These are phyloP conservation scores for Aspergillus piperis DNA, from an alignment of 2,329 filamentous ascomycete species.

Conservation along the genomic window DNA sequence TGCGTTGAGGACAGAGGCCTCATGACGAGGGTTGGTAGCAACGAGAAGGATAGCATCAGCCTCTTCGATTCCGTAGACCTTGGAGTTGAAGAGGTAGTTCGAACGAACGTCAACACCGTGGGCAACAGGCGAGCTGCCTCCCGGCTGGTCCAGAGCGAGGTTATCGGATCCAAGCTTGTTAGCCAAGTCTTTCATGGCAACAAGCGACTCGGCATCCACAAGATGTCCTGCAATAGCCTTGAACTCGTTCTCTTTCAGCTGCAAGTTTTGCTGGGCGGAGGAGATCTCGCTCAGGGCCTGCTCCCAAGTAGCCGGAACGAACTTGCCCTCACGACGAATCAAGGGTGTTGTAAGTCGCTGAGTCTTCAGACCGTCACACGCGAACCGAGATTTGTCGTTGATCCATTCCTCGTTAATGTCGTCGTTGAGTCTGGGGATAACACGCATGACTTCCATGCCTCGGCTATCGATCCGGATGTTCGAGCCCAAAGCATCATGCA, in stretches of 20 bases:
- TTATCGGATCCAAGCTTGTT: slow-evolving; percentile 98
- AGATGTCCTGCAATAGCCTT: slow-evolving; percentile 92
- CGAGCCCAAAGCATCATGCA: slow-evolving; percentile 87
- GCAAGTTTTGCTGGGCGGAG: slow-evolving; percentile 74
- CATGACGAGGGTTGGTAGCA: slow-evolving; percentile 91
- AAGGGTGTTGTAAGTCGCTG: slow-evolving; percentile 92
- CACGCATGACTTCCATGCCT: slow-evolving; percentile 93
- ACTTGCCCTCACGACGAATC: slow-evolving; percentile 84
- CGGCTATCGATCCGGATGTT: slow-evolving; percentile 93
- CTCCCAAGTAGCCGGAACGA: slow-evolving; percentile 92
- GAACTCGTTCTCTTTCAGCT: slow-evolving; percentile 89
- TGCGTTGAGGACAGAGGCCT: slow-evolving; percentile 92
- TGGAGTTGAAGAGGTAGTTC: slow-evolving; percentile 97
- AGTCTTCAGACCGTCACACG: slow-evolving; percentile 93
- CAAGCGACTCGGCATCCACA: slow-evolving; percentile 87
- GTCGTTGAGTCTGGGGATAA: slow-evolving; percentile 90
- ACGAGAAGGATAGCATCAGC: slow-evolving; percentile 89
- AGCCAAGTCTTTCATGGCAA: slow-evolving; percentile 94
- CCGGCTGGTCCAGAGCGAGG: slow-evolving; percentile 85
- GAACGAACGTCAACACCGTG: slow-evolving; percentile 92
- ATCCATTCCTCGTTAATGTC: slow-evolving; percentile 99
- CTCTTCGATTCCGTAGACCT: slow-evolving; percentile 89
- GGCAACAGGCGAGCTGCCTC: slow-evolving; percentile 77
- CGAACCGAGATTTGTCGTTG: slow-evolving; percentile 96
- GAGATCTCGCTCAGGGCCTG: slow-evolving; percentile 88